phyloP scores from a whole-genome alignment of 257 asterid species.

The Salvia rosmarinus region DNA sequence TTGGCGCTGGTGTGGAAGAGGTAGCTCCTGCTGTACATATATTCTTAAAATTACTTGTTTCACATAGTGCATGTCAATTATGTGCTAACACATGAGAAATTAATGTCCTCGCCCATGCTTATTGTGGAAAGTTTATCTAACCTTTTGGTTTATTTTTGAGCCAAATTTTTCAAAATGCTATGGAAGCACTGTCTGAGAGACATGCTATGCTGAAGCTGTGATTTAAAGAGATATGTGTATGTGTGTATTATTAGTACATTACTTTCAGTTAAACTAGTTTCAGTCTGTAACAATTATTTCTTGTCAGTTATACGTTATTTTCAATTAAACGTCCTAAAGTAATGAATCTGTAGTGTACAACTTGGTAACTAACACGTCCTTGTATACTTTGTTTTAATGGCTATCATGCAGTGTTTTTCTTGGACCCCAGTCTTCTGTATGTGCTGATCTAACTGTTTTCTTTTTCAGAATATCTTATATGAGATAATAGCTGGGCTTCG shows the following conservation, averaged over 20 bases:
- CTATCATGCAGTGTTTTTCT: not conserved
- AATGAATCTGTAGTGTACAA: conserved; percentile 14
- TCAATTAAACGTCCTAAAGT: not conserved
- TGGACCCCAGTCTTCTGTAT: not conserved
- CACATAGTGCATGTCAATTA: not conserved
- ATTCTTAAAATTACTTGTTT: conserved; percentile 7
- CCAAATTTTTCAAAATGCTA: not conserved
- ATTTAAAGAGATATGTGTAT: not conserved
- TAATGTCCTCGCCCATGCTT: not conserved
- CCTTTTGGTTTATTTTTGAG: not conserved
- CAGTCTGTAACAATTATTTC: not conserved
- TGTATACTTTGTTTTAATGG: conserved; percentile 18
- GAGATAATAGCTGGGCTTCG: conserved; percentile 83
- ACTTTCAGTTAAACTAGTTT: not conserved
- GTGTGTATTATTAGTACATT: not conserved
- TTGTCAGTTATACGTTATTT: not conserved
- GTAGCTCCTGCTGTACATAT: conserved; percentile 45
- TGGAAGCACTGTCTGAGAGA: not conserved
- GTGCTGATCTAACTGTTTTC: conserved; percentile 31
- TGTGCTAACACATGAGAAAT: conserved; percentile 10
- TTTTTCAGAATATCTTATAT: conserved; percentile 64
- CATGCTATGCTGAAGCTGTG: not conserved
- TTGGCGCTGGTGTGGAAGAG: conserved; percentile 67
- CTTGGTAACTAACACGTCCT: not conserved
- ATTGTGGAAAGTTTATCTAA: not conserved